These are phyloP conservation scores for Candida qinlingensis DNA, from an alignment of 805 yeast genomes.

Conservation along the genomic window DNA sequence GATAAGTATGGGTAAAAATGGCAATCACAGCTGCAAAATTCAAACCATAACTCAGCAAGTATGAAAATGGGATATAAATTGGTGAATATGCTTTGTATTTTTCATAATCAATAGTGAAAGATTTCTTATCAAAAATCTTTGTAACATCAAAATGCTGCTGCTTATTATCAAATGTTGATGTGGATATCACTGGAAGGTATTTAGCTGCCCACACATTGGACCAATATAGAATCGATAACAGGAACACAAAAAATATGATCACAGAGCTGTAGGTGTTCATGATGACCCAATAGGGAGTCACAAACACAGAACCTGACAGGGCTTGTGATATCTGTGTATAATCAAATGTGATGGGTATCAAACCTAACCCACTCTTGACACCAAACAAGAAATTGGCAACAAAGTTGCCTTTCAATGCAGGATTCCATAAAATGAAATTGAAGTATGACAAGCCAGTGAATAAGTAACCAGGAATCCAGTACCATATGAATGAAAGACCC, in stretches of 20 bases:
- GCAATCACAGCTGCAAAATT: slow-evolving; percentile 61
- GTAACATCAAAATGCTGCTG: slow-evolving; percentile 42
- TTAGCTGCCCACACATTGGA: slow-evolving; percentile 54
- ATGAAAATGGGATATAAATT: slow-evolving; percentile 52
- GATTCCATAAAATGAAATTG: slow-evolving; percentile 35
- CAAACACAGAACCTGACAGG: slow-evolving; percentile 52
- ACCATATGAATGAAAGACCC: slow-evolving; percentile 44
- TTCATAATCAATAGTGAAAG: slow-evolving; percentile 34
- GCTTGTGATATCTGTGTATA: slow-evolving; percentile 46
- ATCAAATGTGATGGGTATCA: slow-evolving; percentile 51
- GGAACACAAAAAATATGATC: slow-evolving; percentile 45
- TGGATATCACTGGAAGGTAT: slow-evolving; percentile 52
- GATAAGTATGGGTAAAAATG: slow-evolving; percentile 49
- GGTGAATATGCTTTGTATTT: slow-evolving; percentile 53
- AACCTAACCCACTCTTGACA: slow-evolving; percentile 47
- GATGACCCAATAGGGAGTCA: slow-evolving; percentile 42
- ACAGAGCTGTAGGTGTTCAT: slow-evolving; percentile 39
- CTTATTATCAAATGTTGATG: slow-evolving; percentile 44
- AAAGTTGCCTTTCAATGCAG: slow-evolving; percentile 40
- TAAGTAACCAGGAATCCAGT: slow-evolving; percentile 64
- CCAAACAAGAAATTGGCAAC: slow-evolving; percentile 62
- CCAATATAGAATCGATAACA: slow-evolving; percentile 45
- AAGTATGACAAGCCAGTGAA: slow-evolving; percentile 58
- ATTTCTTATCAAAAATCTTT: slow-evolving; percentile 37
- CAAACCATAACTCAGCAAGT: slow-evolving; percentile 49